phyloP scores from a whole-genome alignment of 2,329 filamentous ascomycete genomes.

The Trichoderma gracile region DNA sequence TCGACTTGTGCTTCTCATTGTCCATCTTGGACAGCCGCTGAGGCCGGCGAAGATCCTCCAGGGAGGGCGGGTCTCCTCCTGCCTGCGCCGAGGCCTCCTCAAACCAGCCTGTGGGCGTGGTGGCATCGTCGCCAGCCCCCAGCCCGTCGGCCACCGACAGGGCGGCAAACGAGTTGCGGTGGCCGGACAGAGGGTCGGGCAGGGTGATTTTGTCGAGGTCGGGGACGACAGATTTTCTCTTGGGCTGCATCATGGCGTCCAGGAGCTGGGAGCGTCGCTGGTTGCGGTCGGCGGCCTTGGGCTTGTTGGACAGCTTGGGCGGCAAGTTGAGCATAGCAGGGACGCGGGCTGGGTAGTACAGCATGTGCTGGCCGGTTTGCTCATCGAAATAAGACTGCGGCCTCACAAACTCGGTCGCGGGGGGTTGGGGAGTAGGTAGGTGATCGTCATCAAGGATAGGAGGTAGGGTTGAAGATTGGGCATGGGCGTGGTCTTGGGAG shows the following conservation, averaged over 20 bases:
- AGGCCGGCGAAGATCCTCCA: constrained; percentile 37
- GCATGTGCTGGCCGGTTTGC: constrained; percentile 74
- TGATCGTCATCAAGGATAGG: constrained; percentile 3
- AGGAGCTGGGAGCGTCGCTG: constrained; percentile 73
- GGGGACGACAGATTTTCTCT: constrained; percentile 26
- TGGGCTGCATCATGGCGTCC: constrained; percentile 53
- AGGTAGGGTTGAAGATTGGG: not conserved
- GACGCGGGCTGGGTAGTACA: constrained; percentile 93
- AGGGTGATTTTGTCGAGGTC: constrained; percentile 44
- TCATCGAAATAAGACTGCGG: constrained; percentile 64
- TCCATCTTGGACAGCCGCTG: constrained; percentile 39
- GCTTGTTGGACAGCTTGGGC: constrained; percentile 76
- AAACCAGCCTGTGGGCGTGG: not conserved
- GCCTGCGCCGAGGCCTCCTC: constrained; percentile 25
- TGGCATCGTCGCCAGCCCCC: constrained; percentile 18
- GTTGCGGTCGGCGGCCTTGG: constrained; percentile 63
- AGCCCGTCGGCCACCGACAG: constrained; percentile 35
- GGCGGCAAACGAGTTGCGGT: constrained; percentile 40
- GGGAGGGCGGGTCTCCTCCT: constrained; percentile 27
- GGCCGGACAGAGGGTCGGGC: constrained; percentile 48
- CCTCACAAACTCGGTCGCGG: constrained; percentile 34
- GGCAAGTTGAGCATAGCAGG: constrained; percentile 92
- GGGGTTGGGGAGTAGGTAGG: constrained; percentile 33
- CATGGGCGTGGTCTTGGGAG: no score
- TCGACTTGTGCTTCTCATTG: constrained; percentile 39